Evolutionary conservation across 768 basidiomycete species (phyloP).

Genomic region (Astraeus odoratus): DNA sequence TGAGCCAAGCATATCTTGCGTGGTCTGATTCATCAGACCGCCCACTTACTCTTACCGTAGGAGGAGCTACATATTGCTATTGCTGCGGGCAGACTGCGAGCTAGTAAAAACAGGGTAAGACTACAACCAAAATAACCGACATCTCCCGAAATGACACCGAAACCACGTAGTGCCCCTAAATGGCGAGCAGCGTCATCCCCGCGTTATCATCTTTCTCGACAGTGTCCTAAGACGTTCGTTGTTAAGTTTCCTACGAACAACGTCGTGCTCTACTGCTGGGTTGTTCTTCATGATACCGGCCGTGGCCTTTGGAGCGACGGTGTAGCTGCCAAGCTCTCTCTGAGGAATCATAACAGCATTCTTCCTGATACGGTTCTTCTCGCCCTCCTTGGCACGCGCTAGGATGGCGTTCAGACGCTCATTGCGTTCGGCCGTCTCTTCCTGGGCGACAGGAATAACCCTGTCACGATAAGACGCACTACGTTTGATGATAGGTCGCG

Average conservation of each 20-base stretch:
- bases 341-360: conserved; percentile 83
- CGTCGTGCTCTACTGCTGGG: conserved; percentile 63
- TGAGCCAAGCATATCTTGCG: no score
- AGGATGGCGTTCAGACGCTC: conserved; percentile 66
- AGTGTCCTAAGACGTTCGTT: conserved; percentile 65
- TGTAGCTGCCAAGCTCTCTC: conserved; percentile 68
- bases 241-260: conserved; percentile 66
- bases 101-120: background rate
- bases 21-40: no score
- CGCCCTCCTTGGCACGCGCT: conserved; percentile 57
- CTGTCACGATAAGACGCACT: conserved; percentile 76
- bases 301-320: conserved; percentile 63
- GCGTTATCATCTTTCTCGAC: conserved; percentile 40
- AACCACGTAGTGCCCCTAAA: background rate
- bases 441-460: conserved; percentile 52
- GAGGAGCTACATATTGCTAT: no score
- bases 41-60: no score
- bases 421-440: conserved; percentile 30
- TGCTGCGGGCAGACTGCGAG: no score
- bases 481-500: conserved; percentile 86
- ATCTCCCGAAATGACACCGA: background rate
- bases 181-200: conserved; percentile 8
- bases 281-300: conserved; percentile 46
- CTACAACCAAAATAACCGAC: background rate
- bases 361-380: conserved; percentile 63